Evolutionary conservation across 345 rosid species (phyloP).

Genomic region (Salix brachista): DNA sequence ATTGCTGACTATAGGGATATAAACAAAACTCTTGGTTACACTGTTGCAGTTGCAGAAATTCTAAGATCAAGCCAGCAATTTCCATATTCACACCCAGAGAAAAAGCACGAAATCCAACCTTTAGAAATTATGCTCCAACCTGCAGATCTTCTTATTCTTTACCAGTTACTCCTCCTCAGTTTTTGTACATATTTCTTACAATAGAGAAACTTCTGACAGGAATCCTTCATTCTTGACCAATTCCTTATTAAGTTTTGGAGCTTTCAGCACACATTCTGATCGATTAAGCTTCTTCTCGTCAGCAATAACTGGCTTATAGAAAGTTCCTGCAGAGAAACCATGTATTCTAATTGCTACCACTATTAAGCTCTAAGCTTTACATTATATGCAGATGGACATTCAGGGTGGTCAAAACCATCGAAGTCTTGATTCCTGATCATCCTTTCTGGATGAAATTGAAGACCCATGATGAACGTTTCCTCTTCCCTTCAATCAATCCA

Average conservation of each 20-base stretch:
- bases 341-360: too few species aligned
- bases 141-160: constrained; percentile 17
- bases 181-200: constrained; percentile 24
- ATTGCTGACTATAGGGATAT: too few species aligned
- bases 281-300: constrained; percentile 20
- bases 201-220: constrained; percentile 21
- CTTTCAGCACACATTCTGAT: constrained; percentile 4
- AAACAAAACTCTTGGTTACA: too few species aligned
- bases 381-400: constrained; percentile 49
- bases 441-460: constrained; percentile 69
- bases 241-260: constrained; percentile 22
- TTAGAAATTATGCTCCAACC: constrained; percentile 27
- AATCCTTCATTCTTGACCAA: neutral
- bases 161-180: constrained; percentile 19
- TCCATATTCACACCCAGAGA: too few species aligned
- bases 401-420: constrained; percentile 51
- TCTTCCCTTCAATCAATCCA: constrained; percentile 65
- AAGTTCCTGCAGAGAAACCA: constrained; percentile 18
- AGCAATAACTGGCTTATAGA: constrained; percentile 23
- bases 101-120: constrained; percentile 1
- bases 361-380: constrained; percentile 15
- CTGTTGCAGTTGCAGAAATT: too few species aligned
- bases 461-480: constrained; percentile 57
- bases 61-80: too few species aligned
- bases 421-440: constrained; percentile 47